These are phyloP conservation scores for Oryza brachyantha DNA, from an alignment of 176 grass and related monocot species.

Conservation along the genomic window DNA sequence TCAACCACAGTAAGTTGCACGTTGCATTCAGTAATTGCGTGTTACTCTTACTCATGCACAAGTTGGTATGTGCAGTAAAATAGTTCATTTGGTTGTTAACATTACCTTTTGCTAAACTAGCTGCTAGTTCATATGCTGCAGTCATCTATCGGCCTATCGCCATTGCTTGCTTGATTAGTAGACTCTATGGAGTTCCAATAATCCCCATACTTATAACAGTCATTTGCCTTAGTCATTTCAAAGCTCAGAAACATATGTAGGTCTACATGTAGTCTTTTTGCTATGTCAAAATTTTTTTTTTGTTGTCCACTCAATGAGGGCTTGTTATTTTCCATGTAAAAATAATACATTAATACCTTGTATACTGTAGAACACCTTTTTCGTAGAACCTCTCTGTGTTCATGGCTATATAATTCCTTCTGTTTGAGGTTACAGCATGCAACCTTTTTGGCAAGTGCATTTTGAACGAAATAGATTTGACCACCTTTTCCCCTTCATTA, in stretches of 20 bases:
- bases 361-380: background rate
- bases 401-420: background rate
- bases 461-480: background rate
- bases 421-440: background rate
- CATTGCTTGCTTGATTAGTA: background rate
- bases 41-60: background rate
- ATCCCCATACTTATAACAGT: background rate
- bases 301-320: background rate
- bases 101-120: background rate
- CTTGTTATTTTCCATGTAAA: background rate
- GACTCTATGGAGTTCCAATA: background rate
- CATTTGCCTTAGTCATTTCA: background rate
- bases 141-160: background rate
- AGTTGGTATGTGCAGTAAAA: background rate
- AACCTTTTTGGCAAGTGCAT: background rate
- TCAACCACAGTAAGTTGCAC: slow-evolving; percentile 71
- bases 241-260: background rate
- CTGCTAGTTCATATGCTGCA: background rate
- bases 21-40: background rate
- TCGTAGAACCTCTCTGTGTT: background rate
- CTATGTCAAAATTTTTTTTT: background rate
- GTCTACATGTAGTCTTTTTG: background rate
- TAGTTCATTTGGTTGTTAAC: background rate
- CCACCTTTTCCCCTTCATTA: background rate
- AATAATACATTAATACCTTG: background rate